Percentiles rank a stretch among this genome's conserved stretches.
Conservation (phyloP, 208 protist genomes). For the Phytomonas francai region DNA sequence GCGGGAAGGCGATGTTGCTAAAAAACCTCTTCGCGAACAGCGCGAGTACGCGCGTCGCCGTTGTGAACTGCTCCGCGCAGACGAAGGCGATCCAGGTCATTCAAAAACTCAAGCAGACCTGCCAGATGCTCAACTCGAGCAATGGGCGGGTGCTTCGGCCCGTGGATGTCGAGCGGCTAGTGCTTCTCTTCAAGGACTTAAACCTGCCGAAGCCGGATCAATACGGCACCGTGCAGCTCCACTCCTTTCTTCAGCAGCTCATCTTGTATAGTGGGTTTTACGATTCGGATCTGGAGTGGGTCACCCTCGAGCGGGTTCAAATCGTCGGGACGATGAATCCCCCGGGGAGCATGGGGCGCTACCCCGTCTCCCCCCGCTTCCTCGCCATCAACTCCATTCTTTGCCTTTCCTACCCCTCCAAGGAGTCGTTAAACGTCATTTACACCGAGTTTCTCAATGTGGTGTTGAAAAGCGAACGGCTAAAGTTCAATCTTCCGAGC, state of each 20-base stretch:
- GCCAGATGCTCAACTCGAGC: slow-evolving; percentile 87
- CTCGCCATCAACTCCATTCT: slow-evolving; percentile 93
- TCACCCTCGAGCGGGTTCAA: slow-evolving; percentile 92
- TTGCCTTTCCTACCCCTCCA: slow-evolving; percentile 90
- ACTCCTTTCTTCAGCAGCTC: slow-evolving; percentile 96
- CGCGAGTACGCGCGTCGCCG: slow-evolving; percentile 75
- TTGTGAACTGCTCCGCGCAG: slow-evolving; percentile 94
- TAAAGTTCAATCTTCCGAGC: slow-evolving; percentile 57
- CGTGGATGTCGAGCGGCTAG: slow-evolving; percentile 91
- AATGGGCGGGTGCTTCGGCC: slow-evolving; percentile 93
- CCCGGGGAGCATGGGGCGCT: slow-evolving; percentile 90
- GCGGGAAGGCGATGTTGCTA: slow-evolving; percentile 95
- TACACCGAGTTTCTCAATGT: slow-evolving; percentile 92
- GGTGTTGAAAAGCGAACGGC: slow-evolving; percentile 71
- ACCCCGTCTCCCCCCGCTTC: slow-evolving; percentile 93
- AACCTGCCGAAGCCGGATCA: slow-evolving; percentile 97
- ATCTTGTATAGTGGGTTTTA: slow-evolving; percentile 96
- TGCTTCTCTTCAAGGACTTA: slow-evolving; percentile 96
- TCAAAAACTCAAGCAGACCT: slow-evolving; percentile 94
- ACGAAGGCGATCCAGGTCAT: slow-evolving; percentile 93
- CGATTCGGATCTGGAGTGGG: slow-evolving; percentile 94
- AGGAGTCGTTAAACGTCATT: slow-evolving; percentile 89
- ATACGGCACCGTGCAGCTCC: slow-evolving; percentile 96
- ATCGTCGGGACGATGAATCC: slow-evolving; percentile 96
- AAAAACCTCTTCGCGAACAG: slow-evolving; percentile 74